These are phyloP conservation scores for Amoeboaphelidium protococcarum DNA, from an alignment of 371 early-diverging fungal genomes.

Conservation along the genomic window DNA sequence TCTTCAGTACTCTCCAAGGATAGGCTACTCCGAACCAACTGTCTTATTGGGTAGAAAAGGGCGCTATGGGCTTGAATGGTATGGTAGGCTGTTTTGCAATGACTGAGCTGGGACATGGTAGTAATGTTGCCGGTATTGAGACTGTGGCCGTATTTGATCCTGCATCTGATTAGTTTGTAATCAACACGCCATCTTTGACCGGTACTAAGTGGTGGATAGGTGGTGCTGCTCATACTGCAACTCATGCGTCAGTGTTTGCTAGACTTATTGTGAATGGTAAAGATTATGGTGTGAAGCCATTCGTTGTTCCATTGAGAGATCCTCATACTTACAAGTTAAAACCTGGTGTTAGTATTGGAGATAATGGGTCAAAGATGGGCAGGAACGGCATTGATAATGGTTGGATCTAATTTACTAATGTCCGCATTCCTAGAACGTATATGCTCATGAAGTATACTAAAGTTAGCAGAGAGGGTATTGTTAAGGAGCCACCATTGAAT, in stretches of 20 bases:
- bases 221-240: conserved; percentile 43
- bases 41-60: conserved; percentile 61
- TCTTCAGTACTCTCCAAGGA: conserved; percentile 64
- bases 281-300: conserved; percentile 47
- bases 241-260: conserved; percentile 52
- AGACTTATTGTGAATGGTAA: conserved; percentile 46
- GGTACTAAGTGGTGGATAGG: conserved; percentile 7
- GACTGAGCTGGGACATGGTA: conserved; percentile 49
- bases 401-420: conserved; percentile 54
- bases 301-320: conserved; percentile 39
- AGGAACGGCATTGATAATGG: conserved; percentile 59
- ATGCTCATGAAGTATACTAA: conserved; percentile 80
- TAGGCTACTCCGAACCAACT: conserved; percentile 62
- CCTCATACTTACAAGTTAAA: conserved; percentile 22
- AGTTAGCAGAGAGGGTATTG: conserved; percentile 44
- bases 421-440: conserved; percentile 45
- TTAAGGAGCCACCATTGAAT: conserved; percentile 17
- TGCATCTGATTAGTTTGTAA: background rate
- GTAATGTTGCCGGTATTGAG: background rate
- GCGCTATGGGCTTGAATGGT: conserved; percentile 48
- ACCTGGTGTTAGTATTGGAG: conserved; percentile 37
- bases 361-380: conserved; percentile 43
- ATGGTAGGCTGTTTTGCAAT: conserved; percentile 71
- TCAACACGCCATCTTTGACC: background rate
- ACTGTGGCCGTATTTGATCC: background rate